These are phyloP conservation scores for Lycium barbarum DNA, from an alignment of 257 asterid genomes.

Conservation along the genomic window DNA sequence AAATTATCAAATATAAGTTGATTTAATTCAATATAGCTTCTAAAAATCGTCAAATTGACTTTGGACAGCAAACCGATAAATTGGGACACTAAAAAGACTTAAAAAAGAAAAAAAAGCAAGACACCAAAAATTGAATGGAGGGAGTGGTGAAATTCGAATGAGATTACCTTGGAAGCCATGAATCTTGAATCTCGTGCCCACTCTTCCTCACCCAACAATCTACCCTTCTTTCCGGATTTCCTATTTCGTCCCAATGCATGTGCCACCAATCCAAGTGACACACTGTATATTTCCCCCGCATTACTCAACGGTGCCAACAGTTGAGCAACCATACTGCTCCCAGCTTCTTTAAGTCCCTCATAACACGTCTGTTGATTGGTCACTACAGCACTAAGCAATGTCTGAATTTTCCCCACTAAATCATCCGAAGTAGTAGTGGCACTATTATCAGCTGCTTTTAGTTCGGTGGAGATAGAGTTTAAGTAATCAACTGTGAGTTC, in stretches of 20 bases:
- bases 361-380: conserved; percentile 57
- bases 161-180: conserved; percentile 40
- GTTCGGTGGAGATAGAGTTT: conserved; percentile 30
- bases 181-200: conserved; percentile 39
- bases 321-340: conserved; percentile 36
- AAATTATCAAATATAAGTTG: too few species aligned
- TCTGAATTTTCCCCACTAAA: conserved; percentile 41
- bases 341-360: conserved; percentile 48
- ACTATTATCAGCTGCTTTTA: conserved; percentile 11
- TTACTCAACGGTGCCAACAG: conserved; percentile 38
- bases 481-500: conserved; percentile 44
- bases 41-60: too few species aligned
- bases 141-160: background rate
- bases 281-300: conserved; percentile 42
- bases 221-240: conserved; percentile 8
- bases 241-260: conserved; percentile 38
- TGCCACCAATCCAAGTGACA: conserved; percentile 50
- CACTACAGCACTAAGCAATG: conserved; percentile 56
- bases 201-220: conserved; percentile 16
- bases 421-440: conserved; percentile 25
- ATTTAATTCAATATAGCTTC: too few species aligned
- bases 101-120: too few species aligned
- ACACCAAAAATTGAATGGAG: background rate
- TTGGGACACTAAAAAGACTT: too few species aligned
- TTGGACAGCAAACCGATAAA: too few species aligned